Percentiles rank a stretch among this genome's conserved stretches.
Conservation (phyloP, 2,329 filamentous ascomycete genomes). For the Cladorrhinum sp. region DNA sequence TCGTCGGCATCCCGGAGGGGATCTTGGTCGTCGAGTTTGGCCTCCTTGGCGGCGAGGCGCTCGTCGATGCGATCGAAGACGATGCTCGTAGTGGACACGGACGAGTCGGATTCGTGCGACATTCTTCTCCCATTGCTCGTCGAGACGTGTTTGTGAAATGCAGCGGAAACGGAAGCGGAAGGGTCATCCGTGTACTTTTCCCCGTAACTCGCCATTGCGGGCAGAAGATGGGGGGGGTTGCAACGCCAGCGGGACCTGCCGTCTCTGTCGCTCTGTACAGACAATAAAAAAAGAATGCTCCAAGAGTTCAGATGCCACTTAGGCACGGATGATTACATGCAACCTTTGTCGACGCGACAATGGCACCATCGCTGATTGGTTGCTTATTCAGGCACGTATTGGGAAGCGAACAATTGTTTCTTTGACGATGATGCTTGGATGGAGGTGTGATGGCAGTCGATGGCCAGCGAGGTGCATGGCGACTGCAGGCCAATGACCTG, state of each 20-base stretch:
- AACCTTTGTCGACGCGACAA: conserved; percentile 17
- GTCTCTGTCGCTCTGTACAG: conserved; percentile 1
- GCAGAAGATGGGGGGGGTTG: background rate
- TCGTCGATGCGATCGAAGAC: conserved; percentile 75
- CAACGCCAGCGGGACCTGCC: conserved; percentile 3
- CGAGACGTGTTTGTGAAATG: conserved; percentile 11
- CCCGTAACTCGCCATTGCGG: conserved; percentile 14
- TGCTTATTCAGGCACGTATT: conserved; percentile 25
- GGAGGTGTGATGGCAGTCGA: conserved; percentile 2
- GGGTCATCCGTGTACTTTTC: background rate
- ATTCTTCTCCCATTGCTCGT: conserved; percentile 30
- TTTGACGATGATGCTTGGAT: conserved; percentile 1
- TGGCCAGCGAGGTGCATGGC: background rate
- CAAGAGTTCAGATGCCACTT: conserved; percentile 11
- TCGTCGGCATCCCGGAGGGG: conserved; percentile 36
- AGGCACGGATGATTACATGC: conserved; percentile 13
- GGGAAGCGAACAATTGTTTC: conserved; percentile 15
- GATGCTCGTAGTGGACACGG: conserved; percentile 78
- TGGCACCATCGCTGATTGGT: conserved; percentile 22
- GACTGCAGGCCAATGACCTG: background rate
- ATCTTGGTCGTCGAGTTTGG: conserved; percentile 41
- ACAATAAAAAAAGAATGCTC: conserved; percentile 5
- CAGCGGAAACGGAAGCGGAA: conserved; percentile 5
- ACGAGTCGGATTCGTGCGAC: conserved; percentile 63
- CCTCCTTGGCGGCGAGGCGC: conserved; percentile 36